phyloP scores from a whole-genome alignment of 2,329 filamentous ascomycete species.

The Atkinsonella hypoxylon region DNA sequence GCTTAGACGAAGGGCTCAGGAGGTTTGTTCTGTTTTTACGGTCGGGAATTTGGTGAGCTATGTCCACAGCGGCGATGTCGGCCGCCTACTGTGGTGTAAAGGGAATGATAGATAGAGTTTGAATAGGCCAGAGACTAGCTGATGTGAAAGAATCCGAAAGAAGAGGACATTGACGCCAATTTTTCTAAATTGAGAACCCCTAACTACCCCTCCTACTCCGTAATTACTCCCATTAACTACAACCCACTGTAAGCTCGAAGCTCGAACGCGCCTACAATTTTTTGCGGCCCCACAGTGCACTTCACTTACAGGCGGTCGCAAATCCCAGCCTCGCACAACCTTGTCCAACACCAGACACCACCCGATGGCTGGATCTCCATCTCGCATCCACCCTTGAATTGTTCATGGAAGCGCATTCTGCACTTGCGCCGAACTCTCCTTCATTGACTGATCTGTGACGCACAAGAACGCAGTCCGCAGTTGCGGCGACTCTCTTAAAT shows the following conservation, averaged over 20 bases:
- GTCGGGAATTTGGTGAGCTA: background rate
- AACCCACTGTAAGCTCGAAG: no score
- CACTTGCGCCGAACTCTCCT: slow-evolving; percentile 10
- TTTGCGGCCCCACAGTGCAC: slow-evolving; percentile 15
- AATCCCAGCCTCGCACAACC: slow-evolving; percentile 4
- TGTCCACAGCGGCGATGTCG: no score
- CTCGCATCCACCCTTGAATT: slow-evolving; percentile 20
- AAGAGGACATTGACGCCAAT: no score
- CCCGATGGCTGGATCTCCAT: slow-evolving; percentile 22
- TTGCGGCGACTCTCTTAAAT: slow-evolving; percentile 4
- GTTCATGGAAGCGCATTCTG: slow-evolving; percentile 17
- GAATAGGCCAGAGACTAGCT: no score
- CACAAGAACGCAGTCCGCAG: background rate
- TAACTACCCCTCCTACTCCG: no score
- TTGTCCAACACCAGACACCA: slow-evolving; percentile 17
- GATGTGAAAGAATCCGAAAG: no score
- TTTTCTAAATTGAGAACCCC: no score
- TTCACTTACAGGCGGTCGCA: slow-evolving; percentile 8
- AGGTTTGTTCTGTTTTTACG: background rate
- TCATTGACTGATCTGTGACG: background rate
- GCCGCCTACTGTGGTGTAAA: no score
- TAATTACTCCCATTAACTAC: no score
- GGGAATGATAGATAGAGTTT: no score
- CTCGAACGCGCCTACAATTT: slow-evolving; percentile 6
- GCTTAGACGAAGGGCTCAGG: background rate